Conservation (phyloP, 2,329 filamentous ascomycete species). For the Cordyceps cicadae region DNA sequence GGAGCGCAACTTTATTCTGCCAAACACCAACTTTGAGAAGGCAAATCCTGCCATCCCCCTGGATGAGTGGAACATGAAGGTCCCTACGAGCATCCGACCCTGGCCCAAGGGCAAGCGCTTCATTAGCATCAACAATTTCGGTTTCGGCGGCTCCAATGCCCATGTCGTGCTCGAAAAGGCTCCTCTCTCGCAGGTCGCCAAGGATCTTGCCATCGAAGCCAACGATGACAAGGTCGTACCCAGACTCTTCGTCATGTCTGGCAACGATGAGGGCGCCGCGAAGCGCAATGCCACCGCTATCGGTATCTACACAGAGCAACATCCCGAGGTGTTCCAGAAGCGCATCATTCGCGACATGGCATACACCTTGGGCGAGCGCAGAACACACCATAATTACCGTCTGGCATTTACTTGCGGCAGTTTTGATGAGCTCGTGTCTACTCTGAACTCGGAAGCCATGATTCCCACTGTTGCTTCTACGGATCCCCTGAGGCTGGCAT, state of each 20-base stretch:
- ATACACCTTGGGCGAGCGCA: slow-evolving; percentile 38
- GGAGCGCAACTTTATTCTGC: slow-evolving; percentile 40
- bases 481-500: slow-evolving; percentile 19
- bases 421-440: slow-evolving; percentile 32
- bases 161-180: slow-evolving; percentile 32
- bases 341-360: slow-evolving; percentile 37
- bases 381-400: slow-evolving; percentile 35
- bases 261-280: slow-evolving; percentile 28
- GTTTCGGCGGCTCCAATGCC: slow-evolving; percentile 36
- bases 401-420: slow-evolving; percentile 35
- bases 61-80: slow-evolving; percentile 41
- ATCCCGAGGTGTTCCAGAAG: slow-evolving; percentile 34
- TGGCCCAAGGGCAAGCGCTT: slow-evolving; percentile 42
- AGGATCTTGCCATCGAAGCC: slow-evolving; percentile 6
- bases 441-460: slow-evolving; percentile 3
- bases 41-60: slow-evolving; percentile 42
- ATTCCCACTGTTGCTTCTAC: slow-evolving; percentile 14
- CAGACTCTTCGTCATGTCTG: slow-evolving; percentile 36
- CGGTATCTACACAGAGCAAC: slow-evolving; percentile 32
- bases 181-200: slow-evolving; percentile 20
- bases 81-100: slow-evolving; percentile 34
- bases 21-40: slow-evolving; percentile 41
- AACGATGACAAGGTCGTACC: slow-evolving; percentile 12
- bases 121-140: slow-evolving; percentile 43
- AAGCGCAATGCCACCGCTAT: slow-evolving; percentile 24